Percentiles rank a stretch among this genome's conserved stretches.
These are phyloP conservation scores for Globisporangium okanoganense DNA, from an alignment of 352 stramenopile species.

Conservation along the genomic window DNA sequence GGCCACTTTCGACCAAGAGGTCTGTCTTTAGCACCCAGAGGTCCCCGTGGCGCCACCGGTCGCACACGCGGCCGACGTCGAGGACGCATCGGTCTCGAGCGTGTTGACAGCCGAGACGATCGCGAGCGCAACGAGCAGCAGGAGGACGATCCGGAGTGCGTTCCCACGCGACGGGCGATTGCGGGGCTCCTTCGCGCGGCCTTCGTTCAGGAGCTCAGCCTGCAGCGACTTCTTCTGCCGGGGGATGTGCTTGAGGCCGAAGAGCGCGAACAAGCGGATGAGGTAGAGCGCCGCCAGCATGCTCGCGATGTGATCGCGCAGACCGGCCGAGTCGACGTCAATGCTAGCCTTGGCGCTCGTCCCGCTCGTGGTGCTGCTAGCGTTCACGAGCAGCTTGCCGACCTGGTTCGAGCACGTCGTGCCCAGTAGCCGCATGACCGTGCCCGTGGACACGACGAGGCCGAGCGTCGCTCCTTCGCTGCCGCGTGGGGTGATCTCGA, in stretches of 20 bases:
- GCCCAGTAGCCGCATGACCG: conserved; percentile 42
- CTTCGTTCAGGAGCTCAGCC: neutral
- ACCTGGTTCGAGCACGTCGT: conserved; percentile 41
- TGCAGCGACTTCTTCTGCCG: conserved; percentile 47
- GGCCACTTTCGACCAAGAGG: neutral
- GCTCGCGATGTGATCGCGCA: conserved; percentile 25
- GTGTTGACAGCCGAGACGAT: conserved; percentile 9
- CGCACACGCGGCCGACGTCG: neutral
- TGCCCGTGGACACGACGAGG: conserved; percentile 46
- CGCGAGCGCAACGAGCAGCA: conserved; percentile 1
- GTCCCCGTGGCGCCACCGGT: neutral
- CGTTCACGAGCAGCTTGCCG: conserved; percentile 34
- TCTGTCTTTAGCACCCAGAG: neutral
- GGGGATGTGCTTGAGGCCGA: conserved; percentile 38
- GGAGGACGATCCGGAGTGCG: neutral
- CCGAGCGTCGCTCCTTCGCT: conserved; percentile 55
- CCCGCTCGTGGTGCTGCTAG: conserved; percentile 12
- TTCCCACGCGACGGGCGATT: neutral
- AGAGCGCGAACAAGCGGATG: conserved; percentile 33
- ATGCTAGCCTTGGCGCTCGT: neutral
- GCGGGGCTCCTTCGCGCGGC: neutral
- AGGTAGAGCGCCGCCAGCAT: conserved; percentile 38
- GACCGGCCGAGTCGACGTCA: conserved; percentile 10
- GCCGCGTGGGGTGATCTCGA: conserved; percentile 49
- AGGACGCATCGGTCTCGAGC: neutral